Evolutionary conservation across 1,139 yeast species (phyloP), one percentile per base, ranked within the genome.

Genomic region (Hyphopichia fennica): DNA sequence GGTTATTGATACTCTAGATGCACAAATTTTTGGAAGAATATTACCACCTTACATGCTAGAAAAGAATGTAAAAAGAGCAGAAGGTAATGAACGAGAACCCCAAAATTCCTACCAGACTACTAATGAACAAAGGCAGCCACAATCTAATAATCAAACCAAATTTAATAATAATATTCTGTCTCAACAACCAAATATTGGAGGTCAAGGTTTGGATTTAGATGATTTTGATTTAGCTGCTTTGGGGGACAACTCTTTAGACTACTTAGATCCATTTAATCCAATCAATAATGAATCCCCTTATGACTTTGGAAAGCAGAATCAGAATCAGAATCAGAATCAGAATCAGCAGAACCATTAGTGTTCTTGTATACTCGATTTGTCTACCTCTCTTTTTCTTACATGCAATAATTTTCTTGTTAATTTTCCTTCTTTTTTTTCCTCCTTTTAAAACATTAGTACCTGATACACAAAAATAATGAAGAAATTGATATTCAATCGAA

Each of bases 11-110:
- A 85, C 84, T 51, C 66, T 88, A 37, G 96, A 89, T 60, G 79
- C 88, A 46, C 93, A 87, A 57, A 75, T 89, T 13, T 88, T 89
- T 67, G 96, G 96, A 1, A 70, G 87, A 40, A 83, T 85, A 52
- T 60, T 88, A 41, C 96, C 96, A 3, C 95, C 95, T 1, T 87
- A 87, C 55, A 87, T 87, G 95, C 62, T 80, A 45, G 75, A 74
- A 45, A 62, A 63, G 41, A 68, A 62, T 43, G 52, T 46, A 27
- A 47, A 41, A 29, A 28, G 30, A 25, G 38, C 29, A 9, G 43
- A 41, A 15, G 38, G 36, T 16, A 11, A 11, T 18, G 32, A 34
- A 11, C 4, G 3, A 5, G 13, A 3, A 17, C 6, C 19, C 10
- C 6, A 27, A 5, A 17, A 31, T 9, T 3, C 9, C 7, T 17